Evolutionary conservation across 2,329 filamentous ascomycete genomes (phyloP).

Genomic region (Aspergillus oerlinghausenensis): DNA sequence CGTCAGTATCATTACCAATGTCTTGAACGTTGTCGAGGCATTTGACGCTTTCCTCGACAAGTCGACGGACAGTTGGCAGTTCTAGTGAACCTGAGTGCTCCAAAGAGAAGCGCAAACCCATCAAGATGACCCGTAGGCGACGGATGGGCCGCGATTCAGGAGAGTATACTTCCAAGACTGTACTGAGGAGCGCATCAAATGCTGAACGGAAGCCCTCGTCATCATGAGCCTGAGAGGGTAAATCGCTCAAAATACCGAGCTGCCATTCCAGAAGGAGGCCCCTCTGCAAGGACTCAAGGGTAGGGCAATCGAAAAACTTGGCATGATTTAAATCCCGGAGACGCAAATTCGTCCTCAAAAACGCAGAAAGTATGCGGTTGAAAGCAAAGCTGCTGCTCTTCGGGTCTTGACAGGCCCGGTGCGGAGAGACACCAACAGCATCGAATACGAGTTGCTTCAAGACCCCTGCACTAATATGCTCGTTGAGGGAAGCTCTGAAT

Average conservation of each 20-base stretch:
- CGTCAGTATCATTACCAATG: slow-evolving; percentile 22
- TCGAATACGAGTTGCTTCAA: slow-evolving; percentile 27
- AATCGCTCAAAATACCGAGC: slow-evolving; percentile 30
- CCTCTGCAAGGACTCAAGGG: slow-evolving; percentile 22
- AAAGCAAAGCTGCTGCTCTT: slow-evolving; percentile 34
- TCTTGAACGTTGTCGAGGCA: slow-evolving; percentile 14
- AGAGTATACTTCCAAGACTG: slow-evolving; percentile 33
- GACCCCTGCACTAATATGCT: slow-evolving; percentile 36
- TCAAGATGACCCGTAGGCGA: slow-evolving; percentile 33
- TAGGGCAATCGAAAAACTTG: slow-evolving; percentile 29
- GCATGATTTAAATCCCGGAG: slow-evolving; percentile 21
- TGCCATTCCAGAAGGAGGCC: slow-evolving; percentile 37
- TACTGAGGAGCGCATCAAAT: slow-evolving; percentile 25
- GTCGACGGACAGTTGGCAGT: slow-evolving; percentile 18
- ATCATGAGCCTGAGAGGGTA: slow-evolving; percentile 21
- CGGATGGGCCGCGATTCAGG: slow-evolving; percentile 31
- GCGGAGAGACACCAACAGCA: slow-evolving; percentile 23
- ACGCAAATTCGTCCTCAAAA: slow-evolving; percentile 34
- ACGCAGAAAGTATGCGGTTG: slow-evolving; percentile 33
- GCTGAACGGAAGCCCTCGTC: slow-evolving; percentile 26
- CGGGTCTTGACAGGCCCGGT: slow-evolving; percentile 28
- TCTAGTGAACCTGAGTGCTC: slow-evolving; percentile 29
- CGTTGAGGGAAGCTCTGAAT: slow-evolving; percentile 38
- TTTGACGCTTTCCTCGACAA: slow-evolving; percentile 24
- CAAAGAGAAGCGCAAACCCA: slow-evolving; percentile 30